A percentile compares a stretch with the other conserved stretches of the same genome.
These are phyloP conservation scores for Wickerhamomyces chaumierensis DNA, from an alignment of 805 yeast genomes.

Conservation along the genomic window DNA sequence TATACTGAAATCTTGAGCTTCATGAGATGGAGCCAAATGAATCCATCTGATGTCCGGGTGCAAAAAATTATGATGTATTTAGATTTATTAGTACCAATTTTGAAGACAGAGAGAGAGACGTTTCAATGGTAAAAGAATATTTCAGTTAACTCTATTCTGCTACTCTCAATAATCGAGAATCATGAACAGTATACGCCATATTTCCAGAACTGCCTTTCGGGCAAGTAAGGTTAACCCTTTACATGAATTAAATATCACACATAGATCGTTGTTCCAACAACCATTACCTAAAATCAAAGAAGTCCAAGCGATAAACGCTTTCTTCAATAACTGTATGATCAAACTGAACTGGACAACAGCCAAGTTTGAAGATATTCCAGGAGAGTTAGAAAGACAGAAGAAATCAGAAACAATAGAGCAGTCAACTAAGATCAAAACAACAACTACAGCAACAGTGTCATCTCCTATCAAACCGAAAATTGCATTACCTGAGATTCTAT, in stretches of 20 bases:
- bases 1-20: too few relatives aligned
- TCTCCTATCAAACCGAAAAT: background rate
- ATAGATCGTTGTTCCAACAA: background rate
- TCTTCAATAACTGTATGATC: constrained; percentile 36
- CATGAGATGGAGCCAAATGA: too few relatives aligned
- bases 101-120: too few relatives aligned
- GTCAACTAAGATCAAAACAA: background rate
- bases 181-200: background rate
- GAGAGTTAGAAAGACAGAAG: constrained; percentile 26
- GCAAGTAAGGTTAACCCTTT: background rate
- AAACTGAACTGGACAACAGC: constrained; percentile 52
- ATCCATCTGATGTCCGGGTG: too few relatives aligned
- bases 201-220: background rate
- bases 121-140: too few relatives aligned
- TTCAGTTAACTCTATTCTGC: too few relatives aligned
- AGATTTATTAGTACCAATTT: too few relatives aligned
- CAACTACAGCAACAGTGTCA: too few relatives aligned
- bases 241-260: background rate
- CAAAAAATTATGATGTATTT: too few relatives aligned
- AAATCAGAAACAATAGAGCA: constrained; percentile 4
- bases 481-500: constrained; percentile 57
- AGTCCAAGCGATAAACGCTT: constrained; percentile 17
- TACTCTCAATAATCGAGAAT: too few relatives aligned
- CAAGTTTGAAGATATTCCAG: constrained; percentile 46
- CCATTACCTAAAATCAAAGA: background rate